These are phyloP conservation scores for Cryptococcus sp. DNA, from an alignment of 1,284 basidiomycete species.

Conservation along the genomic window DNA sequence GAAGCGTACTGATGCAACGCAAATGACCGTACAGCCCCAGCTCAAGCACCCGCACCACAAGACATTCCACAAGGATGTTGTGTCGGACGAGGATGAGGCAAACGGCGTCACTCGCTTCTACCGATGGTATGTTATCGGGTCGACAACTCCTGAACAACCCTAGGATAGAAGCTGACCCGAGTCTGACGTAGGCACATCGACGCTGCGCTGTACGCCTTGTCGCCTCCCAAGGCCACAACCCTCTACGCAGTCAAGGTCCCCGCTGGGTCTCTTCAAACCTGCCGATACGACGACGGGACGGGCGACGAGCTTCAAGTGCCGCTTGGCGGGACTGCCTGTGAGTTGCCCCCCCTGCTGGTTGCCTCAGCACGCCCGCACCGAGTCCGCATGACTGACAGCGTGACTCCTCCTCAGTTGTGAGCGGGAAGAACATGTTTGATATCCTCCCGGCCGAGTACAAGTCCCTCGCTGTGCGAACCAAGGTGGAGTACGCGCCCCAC, in stretches of 20 bases:
- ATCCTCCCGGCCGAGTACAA: slow-evolving; percentile 69
- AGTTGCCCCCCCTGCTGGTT: slow-evolving; percentile 37
- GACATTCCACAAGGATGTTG: slow-evolving; percentile 81
- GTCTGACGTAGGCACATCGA: slow-evolving; percentile 66
- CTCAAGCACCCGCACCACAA: slow-evolving; percentile 75
- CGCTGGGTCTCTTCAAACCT: slow-evolving; percentile 61
- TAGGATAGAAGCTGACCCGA: neutral
- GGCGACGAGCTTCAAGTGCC: slow-evolving; percentile 77
- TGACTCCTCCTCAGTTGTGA: slow-evolving; percentile 48
- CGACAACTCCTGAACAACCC: neutral
- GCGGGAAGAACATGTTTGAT: slow-evolving; percentile 80
- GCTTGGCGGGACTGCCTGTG: slow-evolving; percentile 79
- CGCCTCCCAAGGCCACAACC: slow-evolving; percentile 84
- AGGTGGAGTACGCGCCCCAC: slow-evolving; percentile 67
- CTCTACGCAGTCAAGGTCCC: slow-evolving; percentile 78
- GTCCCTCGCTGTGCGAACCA: slow-evolving; percentile 73
- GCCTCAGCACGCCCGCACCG: too few relatives aligned
- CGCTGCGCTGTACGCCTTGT: slow-evolving; percentile 81
- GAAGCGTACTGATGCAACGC: neutral
- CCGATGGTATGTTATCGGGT: slow-evolving; percentile 58
- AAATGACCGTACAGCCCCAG: slow-evolving; percentile 35
- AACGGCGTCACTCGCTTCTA: slow-evolving; percentile 79
- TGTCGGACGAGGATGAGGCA: slow-evolving; percentile 71
- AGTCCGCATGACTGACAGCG: slow-evolving; percentile 2
- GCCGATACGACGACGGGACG: slow-evolving; percentile 83